Evolutionary conservation across 2,329 filamentous ascomycete genomes (phyloP), one percentile per base, ranked within the genome.

Genomic region (Corniculantispora saksenae): DNA sequence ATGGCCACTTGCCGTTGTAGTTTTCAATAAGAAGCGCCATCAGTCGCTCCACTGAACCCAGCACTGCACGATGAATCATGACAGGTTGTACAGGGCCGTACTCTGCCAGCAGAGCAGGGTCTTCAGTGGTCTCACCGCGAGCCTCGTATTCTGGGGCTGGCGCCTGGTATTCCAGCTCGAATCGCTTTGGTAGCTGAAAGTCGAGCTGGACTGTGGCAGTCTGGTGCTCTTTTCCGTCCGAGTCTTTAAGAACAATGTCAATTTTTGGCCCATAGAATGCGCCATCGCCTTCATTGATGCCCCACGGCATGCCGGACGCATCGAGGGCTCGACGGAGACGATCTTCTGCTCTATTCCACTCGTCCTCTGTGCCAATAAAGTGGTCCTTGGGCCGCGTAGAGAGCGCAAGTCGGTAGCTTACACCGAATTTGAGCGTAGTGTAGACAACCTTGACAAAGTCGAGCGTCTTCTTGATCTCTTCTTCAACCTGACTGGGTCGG

Each of bases 201-300:
- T 97, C 93, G 32, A 97, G 85, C 79, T 97, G 93, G 59, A 97
- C 90, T 0, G 93, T 96, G 3, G 92, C 93, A 3, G 93, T 92
- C 74, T 97, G 93, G 73, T 96, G 93, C 72, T 93, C 91, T 73
- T 94, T 96, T 9, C 91, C 92, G 72, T 92, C 86, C 1, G 90
- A 89, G 73, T 96, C 93, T 67, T 85, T 87, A 54, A 97, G 78
- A 47, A 96, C 87, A 53, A 97, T 91, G 73, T 97, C 93, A 69
- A 97, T 97, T 79, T 97, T 97, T 38, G 93, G 93, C 0, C 93
- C 93, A 72, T 97, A 97, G 73, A 97, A 97, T 4, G 93, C 93
- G 17, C 93, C 93, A 66, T 96, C 93, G 13, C 92, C 92, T 71
- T 90, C 85, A 68, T 93, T 94, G 65, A 94, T 70, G 2, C 84